Evolutionary conservation across 2,329 filamentous ascomycete species (phyloP), one percentile per base, ranked within the genome.

Genomic region (Cadophora sp.): DNA sequence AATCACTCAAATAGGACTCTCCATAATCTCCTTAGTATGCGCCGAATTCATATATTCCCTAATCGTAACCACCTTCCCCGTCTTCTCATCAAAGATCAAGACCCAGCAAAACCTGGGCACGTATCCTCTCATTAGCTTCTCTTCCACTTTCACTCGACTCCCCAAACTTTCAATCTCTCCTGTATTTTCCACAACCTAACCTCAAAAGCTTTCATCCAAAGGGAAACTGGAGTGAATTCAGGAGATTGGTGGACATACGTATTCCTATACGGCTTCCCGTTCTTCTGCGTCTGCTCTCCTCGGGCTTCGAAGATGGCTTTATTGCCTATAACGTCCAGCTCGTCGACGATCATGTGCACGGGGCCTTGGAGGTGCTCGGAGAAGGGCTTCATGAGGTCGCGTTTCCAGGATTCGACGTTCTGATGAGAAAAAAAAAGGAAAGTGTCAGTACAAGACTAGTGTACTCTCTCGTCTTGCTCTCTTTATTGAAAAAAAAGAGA

Each of bases 1-100:
- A 12, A 37, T 12, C 34, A 37, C 34, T 48, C 19, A 48, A 11
- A 48, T 22, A 6, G 43, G 19, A 48, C 43, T 40, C 31, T 65
- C 55, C 62, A 66, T 24, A 37, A 67, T 62, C 50, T 67, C 68
- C 46, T 56, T 69, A 16, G 53, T 43, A 48, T 67, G 34, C 5
- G 68, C 61, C 11, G 65, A 63, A 34, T 70, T 56, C 6, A 70
- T 63, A 56, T 70, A 68, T 26, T 70, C 68, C 40, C 62, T 27
- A 56, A 68, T 70, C 37, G 64, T 56, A 0, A 68, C 46, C 31
- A 70, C 31, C 37, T 67, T 69, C 16, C 43, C 66, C n/a, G 55
- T 66, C 22, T 68, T 37, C 14, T 56, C 62, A 14, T 50, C 29
- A 62, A 68, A 68, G 7, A 64, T 60, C 51, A 68, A 50, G 40